A percentile compares a stretch with the other conserved stretches of the same genome.
These are phyloP conservation scores for Meyerozyma athensensis DNA, from an alignment of 1,139 yeast genomes.

Conservation along the genomic window DNA sequence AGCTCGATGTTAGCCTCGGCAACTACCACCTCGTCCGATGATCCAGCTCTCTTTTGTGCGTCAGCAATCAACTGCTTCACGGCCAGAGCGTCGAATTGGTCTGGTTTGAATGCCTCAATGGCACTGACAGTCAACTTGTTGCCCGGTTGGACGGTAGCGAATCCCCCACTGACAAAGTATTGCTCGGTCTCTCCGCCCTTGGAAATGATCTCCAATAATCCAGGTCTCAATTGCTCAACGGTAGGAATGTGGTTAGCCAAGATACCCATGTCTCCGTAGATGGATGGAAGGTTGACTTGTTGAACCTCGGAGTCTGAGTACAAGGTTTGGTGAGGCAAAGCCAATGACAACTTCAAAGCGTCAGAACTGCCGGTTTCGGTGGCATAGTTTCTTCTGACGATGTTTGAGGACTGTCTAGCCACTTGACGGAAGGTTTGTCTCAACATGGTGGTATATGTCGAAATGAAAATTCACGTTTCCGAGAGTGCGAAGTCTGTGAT, in stretches of 20 bases:
- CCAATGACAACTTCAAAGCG: slow-evolving; percentile 81
- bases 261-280: slow-evolving; percentile 96
- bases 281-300: slow-evolving; percentile 95
- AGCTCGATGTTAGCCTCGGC: slow-evolving; percentile 95
- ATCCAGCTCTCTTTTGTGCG: slow-evolving; percentile 87
- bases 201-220: slow-evolving; percentile 88
- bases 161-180: slow-evolving; percentile 94
- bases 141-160: slow-evolving; percentile 95
- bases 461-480: slow-evolving; percentile 1
- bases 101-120: slow-evolving; percentile 92
- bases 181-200: slow-evolving; percentile 69
- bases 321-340: slow-evolving; percentile 79
- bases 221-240: slow-evolving; percentile 95
- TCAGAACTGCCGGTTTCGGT: slow-evolving; percentile 73
- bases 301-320: slow-evolving; percentile 50
- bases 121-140: slow-evolving; percentile 88
- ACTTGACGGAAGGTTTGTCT: slow-evolving; percentile 66
- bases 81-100: slow-evolving; percentile 77
- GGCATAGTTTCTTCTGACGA: slow-evolving; percentile 80
- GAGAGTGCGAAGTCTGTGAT: slow-evolving; percentile 5
- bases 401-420: slow-evolving; percentile 58
- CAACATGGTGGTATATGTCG: slow-evolving; percentile 42
- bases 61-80: slow-evolving; percentile 82
- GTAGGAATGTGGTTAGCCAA: slow-evolving; percentile 98
- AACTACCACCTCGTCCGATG: slow-evolving; percentile 82